Evolutionary conservation across 1,139 yeast genomes (phyloP), one percentile per base, ranked within the genome.

Genomic region (Pichiaceae sp.): DNA sequence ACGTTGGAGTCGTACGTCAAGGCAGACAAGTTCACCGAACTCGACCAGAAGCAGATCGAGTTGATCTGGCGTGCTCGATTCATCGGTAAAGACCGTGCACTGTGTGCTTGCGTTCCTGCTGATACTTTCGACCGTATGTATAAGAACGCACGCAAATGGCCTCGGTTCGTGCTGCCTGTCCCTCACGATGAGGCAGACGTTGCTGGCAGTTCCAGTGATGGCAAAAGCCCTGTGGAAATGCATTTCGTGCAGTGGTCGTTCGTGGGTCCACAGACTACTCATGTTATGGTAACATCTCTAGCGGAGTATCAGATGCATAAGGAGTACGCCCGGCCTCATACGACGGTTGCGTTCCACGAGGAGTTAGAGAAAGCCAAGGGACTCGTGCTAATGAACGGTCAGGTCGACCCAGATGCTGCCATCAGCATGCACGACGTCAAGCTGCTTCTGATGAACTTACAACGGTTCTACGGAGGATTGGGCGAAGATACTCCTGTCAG

Each of bases 191-290:
- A 51, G 17, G 52, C 56, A 4, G 54, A 40, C 56, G 55, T 36
- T 52, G 65, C 32, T 8, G 33, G 33, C 12, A 29, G 23, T 7
- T 34, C 20, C 8, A 21, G 14, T 2, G 44, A 39, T 5, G 71
- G 67, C 65, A 86, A 60, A 45, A 37, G 48, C 2, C 59, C 59
- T 30, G 64, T 80, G 49, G 98, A 91, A 58, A 71, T 91, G 66
- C 96, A 91, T 56, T 87, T 82, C 56, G 76, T 87, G 16, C 98
- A 93, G 61, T 93, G 98, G 98, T 70, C 78, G 16, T 85, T 87
- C 58, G 91, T 82, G 2, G 96, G 94, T 0, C 80, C 86, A 6
- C 54, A 76, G 31, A 89, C 97, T 4, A 68, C 86, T 3, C 96
- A 93, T 61, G 85, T 95, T 57, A 72, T 93, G 73, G 66, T 93